Percentiles rank a stretch among this genome's conserved stretches.
Conservation (phyloP, 345 rosid genomes). For the Stellera chamaejasme region DNA sequence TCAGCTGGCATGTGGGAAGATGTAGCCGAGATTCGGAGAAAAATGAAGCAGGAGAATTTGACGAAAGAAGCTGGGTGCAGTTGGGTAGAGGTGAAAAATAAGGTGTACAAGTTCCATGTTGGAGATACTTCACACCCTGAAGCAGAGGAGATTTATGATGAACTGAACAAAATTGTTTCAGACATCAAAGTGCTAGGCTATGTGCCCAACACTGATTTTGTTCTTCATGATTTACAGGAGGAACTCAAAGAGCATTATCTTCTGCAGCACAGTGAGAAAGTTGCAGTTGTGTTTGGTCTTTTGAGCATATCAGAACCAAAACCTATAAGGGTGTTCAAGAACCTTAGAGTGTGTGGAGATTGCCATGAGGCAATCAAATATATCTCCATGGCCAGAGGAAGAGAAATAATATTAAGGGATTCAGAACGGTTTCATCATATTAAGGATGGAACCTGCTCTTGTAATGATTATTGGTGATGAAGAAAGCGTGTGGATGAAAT, state of each 20-base stretch:
- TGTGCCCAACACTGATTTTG: constrained; percentile 55
- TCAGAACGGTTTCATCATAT: constrained; percentile 75
- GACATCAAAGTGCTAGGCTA: constrained; percentile 56
- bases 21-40: constrained; percentile 42
- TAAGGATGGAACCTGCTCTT: constrained; percentile 65
- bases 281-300: constrained; percentile 66
- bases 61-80: constrained; percentile 76
- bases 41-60: constrained; percentile 50
- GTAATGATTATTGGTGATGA: constrained; percentile 64
- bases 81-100: constrained; percentile 64
- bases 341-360: constrained; percentile 62
- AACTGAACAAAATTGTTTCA: constrained; percentile 34
- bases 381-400: constrained; percentile 35
- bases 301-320: constrained; percentile 40
- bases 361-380: constrained; percentile 69
- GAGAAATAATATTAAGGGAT: constrained; percentile 71
- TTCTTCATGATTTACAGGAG: constrained; percentile 63
- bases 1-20: constrained; percentile 62
- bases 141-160: constrained; percentile 30
- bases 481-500: no score
- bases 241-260: constrained; percentile 52
- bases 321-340: constrained; percentile 63
- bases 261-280: constrained; percentile 73
- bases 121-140: constrained; percentile 61
- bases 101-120: constrained; percentile 56